These are phyloP conservation scores for Millerozyma miso DNA, from an alignment of 805 yeast species.

Conservation along the genomic window DNA sequence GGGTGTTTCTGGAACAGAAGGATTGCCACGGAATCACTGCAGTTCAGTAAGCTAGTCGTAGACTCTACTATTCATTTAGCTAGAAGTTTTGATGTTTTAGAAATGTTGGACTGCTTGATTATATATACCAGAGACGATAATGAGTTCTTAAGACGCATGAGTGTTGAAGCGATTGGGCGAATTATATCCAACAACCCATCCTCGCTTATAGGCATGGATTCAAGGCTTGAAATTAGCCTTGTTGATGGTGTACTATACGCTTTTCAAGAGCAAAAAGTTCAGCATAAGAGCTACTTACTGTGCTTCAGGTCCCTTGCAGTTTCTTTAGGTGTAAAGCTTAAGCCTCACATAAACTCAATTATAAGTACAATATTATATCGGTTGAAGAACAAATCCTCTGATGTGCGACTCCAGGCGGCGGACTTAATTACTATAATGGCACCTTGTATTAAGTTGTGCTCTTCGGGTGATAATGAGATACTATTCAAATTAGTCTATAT, in stretches of 20 bases:
- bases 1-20: slow-evolving; percentile 78
- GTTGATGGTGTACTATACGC: slow-evolving; percentile 80
- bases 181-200: slow-evolving; percentile 40
- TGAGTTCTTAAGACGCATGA: slow-evolving; percentile 75
- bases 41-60: slow-evolving; percentile 55
- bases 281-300: slow-evolving; percentile 51
- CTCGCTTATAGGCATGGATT: slow-evolving; percentile 50
- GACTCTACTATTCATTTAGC: slow-evolving; percentile 71
- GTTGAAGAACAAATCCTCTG: slow-evolving; percentile 64
- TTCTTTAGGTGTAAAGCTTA: slow-evolving; percentile 59
- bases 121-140: slow-evolving; percentile 72
- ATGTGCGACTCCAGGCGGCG: slow-evolving; percentile 79
- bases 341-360: slow-evolving; percentile 69
- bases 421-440: slow-evolving; percentile 67
- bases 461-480: slow-evolving; percentile 49
- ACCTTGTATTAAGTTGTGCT: slow-evolving; percentile 61
- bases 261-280: slow-evolving; percentile 70
- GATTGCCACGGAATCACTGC: slow-evolving; percentile 58
- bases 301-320: slow-evolving; percentile 62
- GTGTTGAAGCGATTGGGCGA: slow-evolving; percentile 63
- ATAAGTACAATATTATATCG: slow-evolving; percentile 70
- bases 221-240: slow-evolving; percentile 57
- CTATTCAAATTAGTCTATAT: slow-evolving; percentile 68
- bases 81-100: slow-evolving; percentile 60
- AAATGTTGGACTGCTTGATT: slow-evolving; percentile 54